phyloP scores from a whole-genome alignment of 257 asterid species.

The Nicotiana benthamiana region DNA sequence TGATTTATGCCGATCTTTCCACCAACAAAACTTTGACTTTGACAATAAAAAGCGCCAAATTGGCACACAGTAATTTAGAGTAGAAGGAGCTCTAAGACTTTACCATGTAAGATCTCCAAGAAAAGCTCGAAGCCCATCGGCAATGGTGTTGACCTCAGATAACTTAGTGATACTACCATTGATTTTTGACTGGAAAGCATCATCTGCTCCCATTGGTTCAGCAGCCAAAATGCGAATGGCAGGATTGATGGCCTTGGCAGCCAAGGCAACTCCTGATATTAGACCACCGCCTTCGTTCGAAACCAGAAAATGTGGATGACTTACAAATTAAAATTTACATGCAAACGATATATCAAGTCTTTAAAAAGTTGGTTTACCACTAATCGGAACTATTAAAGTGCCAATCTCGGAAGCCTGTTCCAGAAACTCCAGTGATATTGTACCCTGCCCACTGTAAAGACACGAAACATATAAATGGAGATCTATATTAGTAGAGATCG shows the following conservation, averaged over 20 bases:
- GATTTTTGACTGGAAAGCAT: constrained; percentile 71
- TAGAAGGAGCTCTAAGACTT: neutral
- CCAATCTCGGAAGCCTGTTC: constrained; percentile 72
- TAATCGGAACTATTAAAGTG: constrained; percentile 75
- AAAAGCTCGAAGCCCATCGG: constrained; percentile 87
- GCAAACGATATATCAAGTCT: neutral
- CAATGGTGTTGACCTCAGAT: constrained; percentile 71
- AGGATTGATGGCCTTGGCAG: constrained; percentile 83
- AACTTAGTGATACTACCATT: constrained; percentile 56
- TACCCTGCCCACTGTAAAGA: constrained; percentile 83
- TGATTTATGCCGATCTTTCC: neutral
- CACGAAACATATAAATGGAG: neutral
- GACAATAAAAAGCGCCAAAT: neutral
- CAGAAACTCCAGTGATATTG: constrained; percentile 74
- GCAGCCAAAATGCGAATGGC: constrained; percentile 67
- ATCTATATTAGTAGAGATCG: neutral
- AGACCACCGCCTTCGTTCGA: constrained; percentile 70
- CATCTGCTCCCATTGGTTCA: constrained; percentile 92
- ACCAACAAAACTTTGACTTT: neutral
- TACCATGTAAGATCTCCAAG: constrained; percentile 94
- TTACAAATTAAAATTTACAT: neutral
- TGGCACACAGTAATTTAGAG: neutral
- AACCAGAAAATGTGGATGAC: neutral
- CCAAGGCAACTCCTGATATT: constrained; percentile 88
- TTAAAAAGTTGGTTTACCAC: constrained; percentile 41